Percentiles rank a stretch among this genome's conserved stretches.
phyloP scores from a whole-genome alignment of 768 basidiomycete species.

The Ramaria sp. region DNA sequence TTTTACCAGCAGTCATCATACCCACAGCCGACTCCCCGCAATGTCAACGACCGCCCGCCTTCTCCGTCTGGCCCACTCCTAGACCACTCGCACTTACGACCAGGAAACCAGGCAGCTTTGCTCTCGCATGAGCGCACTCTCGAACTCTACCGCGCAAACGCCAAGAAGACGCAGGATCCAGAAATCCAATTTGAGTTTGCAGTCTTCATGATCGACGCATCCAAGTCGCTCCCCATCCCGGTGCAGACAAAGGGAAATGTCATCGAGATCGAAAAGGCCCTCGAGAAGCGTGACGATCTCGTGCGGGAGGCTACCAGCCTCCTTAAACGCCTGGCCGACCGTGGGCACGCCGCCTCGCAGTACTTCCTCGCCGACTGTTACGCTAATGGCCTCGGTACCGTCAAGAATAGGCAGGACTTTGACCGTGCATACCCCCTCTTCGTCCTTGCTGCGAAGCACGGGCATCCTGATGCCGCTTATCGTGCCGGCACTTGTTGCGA shows the following conservation, averaged over 20 bases:
- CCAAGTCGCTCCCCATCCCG: conserved; percentile 80
- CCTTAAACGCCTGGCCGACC: conserved; percentile 84
- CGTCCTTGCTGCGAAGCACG: conserved; percentile 92
- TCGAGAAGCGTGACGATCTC: conserved; percentile 79
- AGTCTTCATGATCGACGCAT: conserved; percentile 97
- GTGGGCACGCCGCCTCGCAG: conserved; percentile 89
- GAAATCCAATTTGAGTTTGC: conserved; percentile 98
- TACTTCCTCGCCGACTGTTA: conserved; percentile 99
- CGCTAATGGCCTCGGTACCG: conserved; percentile 94
- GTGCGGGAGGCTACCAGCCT: conserved; percentile 79
- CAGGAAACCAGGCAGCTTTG: conserved; percentile 85
- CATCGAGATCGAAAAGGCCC: conserved; percentile 69
- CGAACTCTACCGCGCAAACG: conserved; percentile 94
- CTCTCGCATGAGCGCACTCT: conserved; percentile 94
- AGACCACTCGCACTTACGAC: conserved; percentile 87
- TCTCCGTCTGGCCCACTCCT: conserved; percentile 57
- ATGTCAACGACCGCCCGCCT: neutral
- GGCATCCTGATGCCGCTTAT: conserved; percentile 91
- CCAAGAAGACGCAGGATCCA: conserved; percentile 97
- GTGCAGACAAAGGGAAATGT: conserved; percentile 58
- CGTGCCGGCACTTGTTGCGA: conserved; percentile 97
- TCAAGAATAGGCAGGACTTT: conserved; percentile 87
- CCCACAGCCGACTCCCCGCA: neutral
- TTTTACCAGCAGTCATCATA: neutral
- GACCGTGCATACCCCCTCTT: conserved; percentile 96